phyloP scores from a whole-genome alignment of 495 filamentous ascomycete species.

The Aspergillus cristatus region DNA sequence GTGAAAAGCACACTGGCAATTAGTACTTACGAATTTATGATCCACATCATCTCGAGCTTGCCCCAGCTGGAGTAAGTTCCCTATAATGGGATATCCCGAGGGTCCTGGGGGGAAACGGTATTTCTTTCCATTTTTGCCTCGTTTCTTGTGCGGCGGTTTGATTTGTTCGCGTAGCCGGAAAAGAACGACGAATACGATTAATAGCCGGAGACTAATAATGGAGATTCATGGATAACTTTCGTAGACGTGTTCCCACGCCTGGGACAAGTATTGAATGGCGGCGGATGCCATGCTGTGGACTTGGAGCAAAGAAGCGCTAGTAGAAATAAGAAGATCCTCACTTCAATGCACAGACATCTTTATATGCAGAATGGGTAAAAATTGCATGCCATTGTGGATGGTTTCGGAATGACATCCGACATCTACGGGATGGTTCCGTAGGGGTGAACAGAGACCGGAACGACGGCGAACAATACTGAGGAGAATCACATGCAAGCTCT shows the following conservation, averaged over 20 bases:
- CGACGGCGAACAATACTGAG: neutral
- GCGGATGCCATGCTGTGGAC: neutral
- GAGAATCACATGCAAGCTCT: neutral
- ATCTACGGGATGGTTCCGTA: neutral
- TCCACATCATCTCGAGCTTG: constrained; percentile 4
- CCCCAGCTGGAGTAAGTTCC: constrained; percentile 9
- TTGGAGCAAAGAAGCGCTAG: too few relatives aligned
- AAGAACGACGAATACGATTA: neutral
- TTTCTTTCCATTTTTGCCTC: constrained; percentile 5
- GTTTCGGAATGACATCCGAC: neutral
- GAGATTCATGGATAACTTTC: neutral
- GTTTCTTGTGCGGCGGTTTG: constrained; percentile 8
- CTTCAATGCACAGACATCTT: too few relatives aligned
- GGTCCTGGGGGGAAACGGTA: constrained; percentile 18
- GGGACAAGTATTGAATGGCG: neutral
- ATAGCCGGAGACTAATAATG: neutral
- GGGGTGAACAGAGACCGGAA: neutral
- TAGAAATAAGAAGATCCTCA: too few relatives aligned
- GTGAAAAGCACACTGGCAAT: too few relatives aligned
- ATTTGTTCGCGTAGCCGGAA: constrained; percentile 7
- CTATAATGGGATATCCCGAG: constrained; percentile 12
- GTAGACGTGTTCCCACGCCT: neutral
- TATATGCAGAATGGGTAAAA: too few relatives aligned
- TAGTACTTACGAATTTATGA: neutral
- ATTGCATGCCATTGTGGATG: too few relatives aligned